Conservation (phyloP, 2,329 filamentous ascomycete genomes). For the Fusarium lateritium region DNA sequence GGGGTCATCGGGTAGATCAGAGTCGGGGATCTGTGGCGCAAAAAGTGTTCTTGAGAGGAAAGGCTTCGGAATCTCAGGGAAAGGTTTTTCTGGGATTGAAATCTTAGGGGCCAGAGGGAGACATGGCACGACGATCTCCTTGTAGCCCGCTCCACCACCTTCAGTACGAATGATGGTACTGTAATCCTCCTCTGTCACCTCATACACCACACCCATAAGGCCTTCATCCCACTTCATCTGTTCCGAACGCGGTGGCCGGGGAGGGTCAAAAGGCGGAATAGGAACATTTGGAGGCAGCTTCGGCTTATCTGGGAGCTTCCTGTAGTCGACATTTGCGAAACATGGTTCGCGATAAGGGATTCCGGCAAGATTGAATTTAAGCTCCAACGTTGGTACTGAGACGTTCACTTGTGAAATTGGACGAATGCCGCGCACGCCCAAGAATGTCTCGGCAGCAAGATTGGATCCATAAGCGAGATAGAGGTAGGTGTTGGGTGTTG, state of each 20-base stretch:
- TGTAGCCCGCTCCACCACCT: conserved; percentile 87
- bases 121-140: conserved; percentile 86
- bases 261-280: conserved; percentile 44
- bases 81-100: conserved; percentile 74
- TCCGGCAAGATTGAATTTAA: conserved; percentile 90
- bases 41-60: conserved; percentile 92
- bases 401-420: conserved; percentile 88
- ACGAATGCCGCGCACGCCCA: conserved; percentile 81
- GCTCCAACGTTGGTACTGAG: conserved; percentile 79
- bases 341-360: conserved; percentile 91
- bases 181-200: conserved; percentile 88
- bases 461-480: conserved; percentile 96
- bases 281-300: conserved; percentile 54
- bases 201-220: conserved; percentile 94
- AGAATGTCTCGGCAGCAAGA: conserved; percentile 83
- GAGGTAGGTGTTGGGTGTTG: conserved; percentile 69
- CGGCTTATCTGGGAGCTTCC: conserved; percentile 64
- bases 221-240: conserved; percentile 78
- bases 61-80: conserved; percentile 66
- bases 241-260: conserved; percentile 42
- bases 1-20: conserved; percentile 50
- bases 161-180: conserved; percentile 90
- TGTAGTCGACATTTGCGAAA: conserved; percentile 84
- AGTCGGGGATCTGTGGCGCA: conserved; percentile 68
- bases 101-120: conserved; percentile 73